Base-by-base conservation (phyloP, 345 rosid genomes). In the Eucalyptus caleyi region DNA sequence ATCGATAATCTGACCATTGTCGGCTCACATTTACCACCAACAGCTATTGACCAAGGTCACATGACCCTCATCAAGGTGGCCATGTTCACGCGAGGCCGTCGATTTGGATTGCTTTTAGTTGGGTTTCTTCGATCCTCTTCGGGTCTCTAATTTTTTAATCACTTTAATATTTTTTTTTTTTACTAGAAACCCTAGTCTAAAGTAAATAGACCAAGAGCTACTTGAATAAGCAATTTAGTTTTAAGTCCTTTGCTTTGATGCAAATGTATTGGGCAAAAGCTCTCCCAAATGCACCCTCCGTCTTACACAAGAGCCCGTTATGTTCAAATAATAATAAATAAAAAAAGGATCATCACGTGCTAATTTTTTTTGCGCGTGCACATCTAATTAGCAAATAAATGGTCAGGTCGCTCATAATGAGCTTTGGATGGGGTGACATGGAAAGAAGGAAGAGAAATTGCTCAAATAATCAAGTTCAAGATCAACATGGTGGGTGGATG, bases 41-140 rank as follows among this genome's bases (percentile, higher is more conserved):
- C 4, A 19, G 5, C 44, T 40, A 18, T 69, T 1, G 14, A 34
- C 13, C 44, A 34, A 69, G 81, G 11, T 69, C 24, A 6, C 13
- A 21, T 9, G 26, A 69, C 81, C 26, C 44, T 69, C 7, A 4
- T 40, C 44, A 19, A 69, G 81, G 81, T 0, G 3, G 7, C 44
- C 37, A 9, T 18, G 42, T 67, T 67, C 7, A 2, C 12, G 2
- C 0, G 4, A 67, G 14, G 81, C 24, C 0, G 1, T 40, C 4
- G 7, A 11, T 40, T 69, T 69, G 26, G 44, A 18, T 69, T 34
- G 44, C 24, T 69, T 69, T 34, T 13, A 5, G 1, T 34, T 34
- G 26, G 26, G 44, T 69, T 69, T 69, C 13, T 69, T 16, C 14
- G 0, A 69, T 34, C 44, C 3, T 18, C 1, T 1, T 9, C 0